Percentiles rank a stretch among this genome's conserved stretches.
Evolutionary conservation across 768 basidiomycete genomes (phyloP).

Genomic region (Kwoniella sp.): DNA sequence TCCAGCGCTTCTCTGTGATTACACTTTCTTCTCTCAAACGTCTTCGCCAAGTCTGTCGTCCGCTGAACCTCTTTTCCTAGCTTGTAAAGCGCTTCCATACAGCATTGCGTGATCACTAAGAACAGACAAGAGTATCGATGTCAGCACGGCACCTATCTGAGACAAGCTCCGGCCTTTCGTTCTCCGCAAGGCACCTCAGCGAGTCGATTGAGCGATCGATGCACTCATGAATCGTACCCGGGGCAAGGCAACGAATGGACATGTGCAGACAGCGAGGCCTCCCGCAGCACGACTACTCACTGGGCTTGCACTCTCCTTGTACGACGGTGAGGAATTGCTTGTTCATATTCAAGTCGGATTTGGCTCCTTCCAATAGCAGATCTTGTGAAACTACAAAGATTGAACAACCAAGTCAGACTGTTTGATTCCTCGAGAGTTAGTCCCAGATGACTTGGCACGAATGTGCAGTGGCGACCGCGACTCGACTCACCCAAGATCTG

Average conservation of each 20-base stretch:
- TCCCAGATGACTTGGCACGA: no score
- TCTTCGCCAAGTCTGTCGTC: conserved; percentile 85
- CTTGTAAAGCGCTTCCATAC: conserved; percentile 88
- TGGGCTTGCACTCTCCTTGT: conserved; percentile 86
- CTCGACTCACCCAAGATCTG: conserved; percentile 76
- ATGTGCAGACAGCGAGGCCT: conserved; percentile 28
- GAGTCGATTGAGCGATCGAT: no score
- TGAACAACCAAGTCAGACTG: no score
- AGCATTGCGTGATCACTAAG: conserved; percentile 98
- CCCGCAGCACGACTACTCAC: conserved; percentile 61
- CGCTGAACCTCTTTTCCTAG: conserved; percentile 72
- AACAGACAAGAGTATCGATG: neutral
- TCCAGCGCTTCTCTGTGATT: conserved; percentile 85
- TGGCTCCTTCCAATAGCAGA: conserved; percentile 70
- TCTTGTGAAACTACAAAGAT: conserved; percentile 71
- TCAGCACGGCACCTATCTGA: neutral
- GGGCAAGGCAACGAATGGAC: no score
- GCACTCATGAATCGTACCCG: no score
- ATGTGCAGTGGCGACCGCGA: no score
- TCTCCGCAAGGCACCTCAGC: no score
- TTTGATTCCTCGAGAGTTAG: no score
- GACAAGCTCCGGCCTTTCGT: neutral
- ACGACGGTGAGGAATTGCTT: conserved; percentile 63
- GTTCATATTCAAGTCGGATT: conserved; percentile 72
- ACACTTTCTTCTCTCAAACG: conserved; percentile 89